These are phyloP conservation scores for Geotrichum aggregatum DNA, from an alignment of 1,139 yeast genomes.

Conservation along the genomic window DNA sequence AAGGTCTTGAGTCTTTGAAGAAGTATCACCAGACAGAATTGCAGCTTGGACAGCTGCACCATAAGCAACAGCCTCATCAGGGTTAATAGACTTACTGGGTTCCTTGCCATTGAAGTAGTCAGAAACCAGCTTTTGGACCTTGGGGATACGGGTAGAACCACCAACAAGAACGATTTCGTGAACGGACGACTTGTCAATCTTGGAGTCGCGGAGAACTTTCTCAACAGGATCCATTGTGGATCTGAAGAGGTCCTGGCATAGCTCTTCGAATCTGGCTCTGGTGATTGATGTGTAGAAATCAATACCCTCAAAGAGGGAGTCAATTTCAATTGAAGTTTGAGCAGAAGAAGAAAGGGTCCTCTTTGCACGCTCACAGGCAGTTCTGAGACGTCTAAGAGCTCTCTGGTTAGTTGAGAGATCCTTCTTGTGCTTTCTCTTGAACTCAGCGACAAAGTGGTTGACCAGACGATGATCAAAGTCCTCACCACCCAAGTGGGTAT, in stretches of 20 bases:
- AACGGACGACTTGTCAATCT: slow-evolving; percentile 80
- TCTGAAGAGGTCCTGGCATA: slow-evolving; percentile 92
- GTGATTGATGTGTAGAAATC: slow-evolving; percentile 95
- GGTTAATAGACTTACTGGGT: slow-evolving; percentile 21
- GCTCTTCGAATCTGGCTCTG: slow-evolving; percentile 98
- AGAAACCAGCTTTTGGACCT: slow-evolving; percentile 93
- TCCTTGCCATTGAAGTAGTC: slow-evolving; percentile 96
- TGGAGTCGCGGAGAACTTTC: slow-evolving; percentile 94
- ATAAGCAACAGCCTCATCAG: slow-evolving; percentile 74
- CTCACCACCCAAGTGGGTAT: slow-evolving; percentile 99
- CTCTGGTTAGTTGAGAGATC: slow-evolving; percentile 90
- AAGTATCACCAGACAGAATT: slow-evolving; percentile 83
- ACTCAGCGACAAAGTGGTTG: slow-evolving; percentile 88
- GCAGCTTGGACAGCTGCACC: slow-evolving; percentile 95
- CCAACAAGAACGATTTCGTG: slow-evolving; percentile 97
- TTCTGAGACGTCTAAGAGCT: slow-evolving; percentile 97
- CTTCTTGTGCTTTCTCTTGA: slow-evolving; percentile 93
- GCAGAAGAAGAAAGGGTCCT: slow-evolving; percentile 96
- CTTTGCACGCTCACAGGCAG: slow-evolving; percentile 99
- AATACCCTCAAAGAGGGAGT: slow-evolving; percentile 92
- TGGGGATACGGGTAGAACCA: slow-evolving; percentile 99
- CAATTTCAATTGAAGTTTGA: slow-evolving; percentile 94
- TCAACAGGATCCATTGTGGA: slow-evolving; percentile 96
- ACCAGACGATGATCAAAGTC: slow-evolving; percentile 96
- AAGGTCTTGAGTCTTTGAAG: slow-evolving; percentile 76